phyloP scores from a whole-genome alignment of 768 basidiomycete species.

The Xerocomellus dryophilus region DNA sequence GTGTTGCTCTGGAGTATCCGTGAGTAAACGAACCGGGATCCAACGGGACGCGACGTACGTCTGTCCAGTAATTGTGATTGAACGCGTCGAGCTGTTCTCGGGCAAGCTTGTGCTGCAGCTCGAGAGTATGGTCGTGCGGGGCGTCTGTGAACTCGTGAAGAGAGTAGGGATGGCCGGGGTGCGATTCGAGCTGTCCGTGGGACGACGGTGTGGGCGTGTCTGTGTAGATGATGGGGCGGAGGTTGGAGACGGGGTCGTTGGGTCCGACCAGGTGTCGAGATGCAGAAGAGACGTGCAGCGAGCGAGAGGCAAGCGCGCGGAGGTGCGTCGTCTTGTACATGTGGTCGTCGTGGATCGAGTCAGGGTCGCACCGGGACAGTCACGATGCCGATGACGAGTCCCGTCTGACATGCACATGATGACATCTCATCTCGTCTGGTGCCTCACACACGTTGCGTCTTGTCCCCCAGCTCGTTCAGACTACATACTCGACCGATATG shows the following conservation, averaged over 20 bases:
- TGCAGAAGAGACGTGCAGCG: constrained; percentile 26
- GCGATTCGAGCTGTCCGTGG: constrained; percentile 29
- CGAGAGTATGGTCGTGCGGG: constrained; percentile 41
- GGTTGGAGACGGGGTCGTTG: constrained; percentile 73
- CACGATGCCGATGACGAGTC: too few relatives aligned
- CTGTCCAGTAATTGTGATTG: constrained; percentile 77
- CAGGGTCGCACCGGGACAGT: too few relatives aligned
- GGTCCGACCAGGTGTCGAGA: constrained; percentile 54
- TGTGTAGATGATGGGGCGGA: constrained; percentile 77
- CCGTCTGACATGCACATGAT: too few relatives aligned
- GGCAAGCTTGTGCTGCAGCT: constrained; percentile 68
- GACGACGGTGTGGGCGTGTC: constrained; percentile 48
- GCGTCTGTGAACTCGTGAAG: constrained; percentile 59
- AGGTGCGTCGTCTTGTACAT: background rate
- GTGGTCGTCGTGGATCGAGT: background rate
- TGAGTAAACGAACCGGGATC: constrained; percentile 1
- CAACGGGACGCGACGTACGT: constrained; percentile 46
- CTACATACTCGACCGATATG: constrained; percentile 2
- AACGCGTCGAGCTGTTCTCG: constrained; percentile 71
- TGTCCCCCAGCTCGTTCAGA: background rate
- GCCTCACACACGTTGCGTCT: background rate
- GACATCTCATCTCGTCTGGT: background rate
- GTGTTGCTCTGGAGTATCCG: constrained; percentile 58
- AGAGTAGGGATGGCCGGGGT: constrained; percentile 66
- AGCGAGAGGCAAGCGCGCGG: constrained; percentile 3